Base-by-base conservation (phyloP, 805 yeast species). In the Nakazawaea laoshanensis region DNA sequence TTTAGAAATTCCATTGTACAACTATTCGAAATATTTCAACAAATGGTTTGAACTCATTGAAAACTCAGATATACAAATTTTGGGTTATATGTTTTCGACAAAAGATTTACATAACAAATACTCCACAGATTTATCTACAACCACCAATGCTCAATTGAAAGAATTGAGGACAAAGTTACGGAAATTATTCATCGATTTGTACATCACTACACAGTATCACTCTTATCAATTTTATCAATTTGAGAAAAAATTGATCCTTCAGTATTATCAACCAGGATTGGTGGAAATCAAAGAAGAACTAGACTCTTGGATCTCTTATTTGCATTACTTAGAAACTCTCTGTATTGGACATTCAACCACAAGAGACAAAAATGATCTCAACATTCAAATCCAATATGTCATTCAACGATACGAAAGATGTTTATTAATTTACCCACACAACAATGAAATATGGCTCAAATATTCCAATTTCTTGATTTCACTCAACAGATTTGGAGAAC, bases 1-100 rank as follows among this genome's bases (percentile, higher is more conserved):
- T 7, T 48, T 74, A 14, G 82, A 75, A 40, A 47, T 77, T 0
- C 85, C 85, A 0, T 41, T 68, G 9, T 71, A 74, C 48, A 69
- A 71, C 42, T 76, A 63, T 44, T 53, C 68, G 8, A 55, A 59
- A 30, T 69, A 71, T 39, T 70, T 60, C 51, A 55, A 60, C 33
- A 44, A 53, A 12, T 55, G 61, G 37, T 45, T 63, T 17, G 42
- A 50, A 9, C 45, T 61, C 10, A 39, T 67, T 1, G 64, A 65
- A 33, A 39, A 41, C n/a, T 55, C 53, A 4, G 41, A 52, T 30
- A n/a, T 47, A 33, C 37, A 45, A 21, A 45, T 51, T 4, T 39
- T 51, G 29, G 43, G 51, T 31, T 47, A 40, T 29, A 33, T 56
- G 7, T 29, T 53, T 16, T 29, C 49, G 6, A 31, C 36, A 24